Percentiles rank a stretch among this genome's conserved stretches.
These are phyloP conservation scores for Termitomyces sp. DNA, from an alignment of 768 basidiomycete genomes.

Conservation along the genomic window DNA sequence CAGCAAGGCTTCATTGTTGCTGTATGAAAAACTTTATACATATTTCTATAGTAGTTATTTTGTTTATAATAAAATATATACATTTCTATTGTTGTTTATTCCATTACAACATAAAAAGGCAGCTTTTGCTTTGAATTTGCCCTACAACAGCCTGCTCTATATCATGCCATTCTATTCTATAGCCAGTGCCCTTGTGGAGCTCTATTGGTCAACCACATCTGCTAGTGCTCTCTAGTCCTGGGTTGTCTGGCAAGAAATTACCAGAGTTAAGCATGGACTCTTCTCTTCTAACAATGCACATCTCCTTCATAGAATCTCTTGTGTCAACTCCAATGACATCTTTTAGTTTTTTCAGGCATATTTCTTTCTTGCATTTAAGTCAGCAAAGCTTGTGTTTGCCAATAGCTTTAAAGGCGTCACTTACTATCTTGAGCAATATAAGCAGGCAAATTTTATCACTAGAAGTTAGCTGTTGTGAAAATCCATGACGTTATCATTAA, in stretches of 20 bases:
- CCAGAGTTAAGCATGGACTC: conserved; percentile 17
- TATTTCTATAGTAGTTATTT: too few species aligned
- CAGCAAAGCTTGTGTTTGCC: background rate
- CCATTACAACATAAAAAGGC: too few species aligned
- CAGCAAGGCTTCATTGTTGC: too few species aligned
- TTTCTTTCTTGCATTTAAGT: background rate
- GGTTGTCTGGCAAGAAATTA: conserved; percentile 15
- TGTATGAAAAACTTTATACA: too few species aligned
- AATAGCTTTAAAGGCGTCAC: background rate
- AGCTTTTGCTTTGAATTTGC: too few species aligned
- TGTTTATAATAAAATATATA: too few species aligned
- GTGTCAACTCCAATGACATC: conserved; percentile 4
- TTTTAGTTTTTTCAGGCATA: conserved; percentile 12
- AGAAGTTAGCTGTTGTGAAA: conserved; percentile 7
- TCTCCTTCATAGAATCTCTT: conserved; percentile 14
- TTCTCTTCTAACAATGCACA: conserved; percentile 14
- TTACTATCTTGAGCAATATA: conserved; percentile 9
- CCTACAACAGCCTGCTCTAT: too few species aligned
- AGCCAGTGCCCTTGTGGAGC: conserved; percentile 12
- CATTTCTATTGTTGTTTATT: too few species aligned
- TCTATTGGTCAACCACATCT: conserved; percentile 1
- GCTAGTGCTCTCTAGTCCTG: conserved; percentile 13
- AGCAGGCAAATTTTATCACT: conserved; percentile 10
- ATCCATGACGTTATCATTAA: conserved; percentile 11
- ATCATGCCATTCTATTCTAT: conserved; percentile 10